Base-by-base conservation (phyloP, 257 asterid genomes). In the Solanum medicagineum region DNA sequence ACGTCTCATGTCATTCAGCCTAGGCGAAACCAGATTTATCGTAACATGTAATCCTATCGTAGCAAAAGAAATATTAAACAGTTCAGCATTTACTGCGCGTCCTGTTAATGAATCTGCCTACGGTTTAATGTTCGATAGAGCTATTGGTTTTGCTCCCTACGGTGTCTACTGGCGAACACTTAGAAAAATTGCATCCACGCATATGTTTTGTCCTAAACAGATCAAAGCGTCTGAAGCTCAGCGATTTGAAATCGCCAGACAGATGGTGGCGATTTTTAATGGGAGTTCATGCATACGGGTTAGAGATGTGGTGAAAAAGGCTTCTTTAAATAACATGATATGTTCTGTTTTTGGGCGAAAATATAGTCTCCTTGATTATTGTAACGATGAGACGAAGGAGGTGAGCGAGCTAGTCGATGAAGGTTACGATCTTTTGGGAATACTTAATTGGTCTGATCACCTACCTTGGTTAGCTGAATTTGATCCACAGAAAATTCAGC, bases 101-200 rank as follows among this genome's bases (percentile, higher is more conserved):
- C 98, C 98, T 0, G 75, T 93, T 4, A 94, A 94, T 83, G 92
- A 93, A 80, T 93, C 98, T 0, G 98, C 95, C 1, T 77, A 89
- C 20, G 85, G 87, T 51, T 65, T 94, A 8, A 90, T 93, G 96
- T 94, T 94, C 90, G 85, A 87, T 75, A 91, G 94, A 29, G 93
- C 98, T 9, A 94, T 94, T 16, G 98, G 98, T 1, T 94, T 94
- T 73, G 98, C 97, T 2, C 95, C 95, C 4, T 91, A 90, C 40
- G 97, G 97, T 3, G 45, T 88, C 14, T 92, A 94, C 88, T 94
- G 98, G 98, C 92, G 98, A 59, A 86, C 85, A 0, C 94, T 94
- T 44, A 91, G 98, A 65, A 92, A 93, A 56, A 89, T 93, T 81
- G 91, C 98, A 42, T 87, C 97, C 19, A 86, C 94, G 0, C 97